Evolutionary conservation across 2,329 filamentous ascomycete species (phyloP).

Genomic region (Sporothrix humicola): DNA sequence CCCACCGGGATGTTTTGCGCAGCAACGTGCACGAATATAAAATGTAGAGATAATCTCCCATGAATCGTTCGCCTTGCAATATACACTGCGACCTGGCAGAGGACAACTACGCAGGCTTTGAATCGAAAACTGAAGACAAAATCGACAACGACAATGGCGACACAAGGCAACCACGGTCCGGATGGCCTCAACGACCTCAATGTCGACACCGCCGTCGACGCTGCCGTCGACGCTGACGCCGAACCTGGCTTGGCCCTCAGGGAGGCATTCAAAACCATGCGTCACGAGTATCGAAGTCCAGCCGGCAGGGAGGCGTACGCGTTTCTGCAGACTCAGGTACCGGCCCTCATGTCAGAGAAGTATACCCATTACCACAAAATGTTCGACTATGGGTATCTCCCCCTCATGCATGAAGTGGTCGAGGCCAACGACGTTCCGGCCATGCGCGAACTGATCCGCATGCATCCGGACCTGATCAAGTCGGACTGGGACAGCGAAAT

Average conservation of each 20-base stretch:
- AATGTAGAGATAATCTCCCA: conserved; percentile 19
- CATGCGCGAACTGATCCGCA: conserved; percentile 16
- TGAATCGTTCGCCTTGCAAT: conserved; percentile 18
- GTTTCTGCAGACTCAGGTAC: conserved; percentile 17
- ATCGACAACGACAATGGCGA: conserved; percentile 19
- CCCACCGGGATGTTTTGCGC: conserved; percentile 19
- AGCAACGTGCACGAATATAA: conserved; percentile 18
- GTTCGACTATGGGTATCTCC: conserved; percentile 6
- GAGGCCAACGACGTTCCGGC: conserved; percentile 22
- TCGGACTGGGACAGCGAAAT: not conserved
- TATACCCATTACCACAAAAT: conserved; percentile 20
- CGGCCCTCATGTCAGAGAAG: conserved; percentile 19
- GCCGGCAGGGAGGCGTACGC: conserved; percentile 21
- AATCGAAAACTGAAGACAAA: conserved; percentile 7
- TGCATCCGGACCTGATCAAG: conserved; percentile 13
- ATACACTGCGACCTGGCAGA: conserved; percentile 16
- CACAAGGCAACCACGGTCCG: conserved; percentile 19
- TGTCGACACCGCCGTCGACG: conserved; percentile 23
- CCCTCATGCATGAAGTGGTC: conserved; percentile 22
- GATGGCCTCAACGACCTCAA: conserved; percentile 21
- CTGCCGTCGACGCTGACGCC: conserved; percentile 25
- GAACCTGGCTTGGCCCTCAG: conserved; percentile 24
- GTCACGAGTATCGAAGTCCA: not conserved
- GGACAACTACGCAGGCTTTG: conserved; percentile 21
- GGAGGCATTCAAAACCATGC: conserved; percentile 24